These are phyloP conservation scores for Priceomyces carsonii DNA, from an alignment of 805 yeast genomes.

Conservation along the genomic window DNA sequence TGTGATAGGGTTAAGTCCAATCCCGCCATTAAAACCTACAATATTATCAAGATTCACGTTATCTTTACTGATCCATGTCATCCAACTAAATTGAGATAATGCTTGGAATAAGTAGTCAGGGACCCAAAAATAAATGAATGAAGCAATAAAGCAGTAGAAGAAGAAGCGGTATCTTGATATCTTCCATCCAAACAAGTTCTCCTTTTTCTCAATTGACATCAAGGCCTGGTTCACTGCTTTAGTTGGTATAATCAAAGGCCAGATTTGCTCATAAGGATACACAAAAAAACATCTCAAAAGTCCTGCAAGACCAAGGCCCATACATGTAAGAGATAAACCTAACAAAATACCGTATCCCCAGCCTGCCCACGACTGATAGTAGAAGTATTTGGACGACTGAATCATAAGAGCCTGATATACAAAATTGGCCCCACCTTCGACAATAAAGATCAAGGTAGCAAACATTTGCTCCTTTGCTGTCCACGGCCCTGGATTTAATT, in stretches of 20 bases:
- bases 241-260: constrained; percentile 46
- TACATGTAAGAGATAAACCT: constrained; percentile 22
- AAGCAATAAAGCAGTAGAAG: constrained; percentile 17
- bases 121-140: constrained; percentile 44
- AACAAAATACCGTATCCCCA: constrained; percentile 26
- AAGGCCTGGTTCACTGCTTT: constrained; percentile 30
- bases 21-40: constrained; percentile 45
- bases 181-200: constrained; percentile 32
- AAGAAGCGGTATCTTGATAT: constrained; percentile 27
- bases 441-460: constrained; percentile 43
- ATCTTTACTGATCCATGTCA: constrained; percentile 53
- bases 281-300: constrained; percentile 37
- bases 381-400: constrained; percentile 22
- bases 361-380: constrained; percentile 28
- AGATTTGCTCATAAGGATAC: constrained; percentile 51
- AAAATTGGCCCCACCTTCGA: constrained; percentile 30
- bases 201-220: constrained; percentile 23
- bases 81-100: constrained; percentile 49
- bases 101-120: constrained; percentile 42
- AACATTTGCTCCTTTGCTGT: constrained; percentile 65
- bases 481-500: constrained; percentile 68
- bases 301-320: constrained; percentile 34
- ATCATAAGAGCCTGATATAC: constrained; percentile 33
- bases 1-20: constrained; percentile 52
- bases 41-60: constrained; percentile 47